These are phyloP conservation scores for Dissophora globulifera DNA, from an alignment of 192 early-diverging fungal species.

Conservation along the genomic window DNA sequence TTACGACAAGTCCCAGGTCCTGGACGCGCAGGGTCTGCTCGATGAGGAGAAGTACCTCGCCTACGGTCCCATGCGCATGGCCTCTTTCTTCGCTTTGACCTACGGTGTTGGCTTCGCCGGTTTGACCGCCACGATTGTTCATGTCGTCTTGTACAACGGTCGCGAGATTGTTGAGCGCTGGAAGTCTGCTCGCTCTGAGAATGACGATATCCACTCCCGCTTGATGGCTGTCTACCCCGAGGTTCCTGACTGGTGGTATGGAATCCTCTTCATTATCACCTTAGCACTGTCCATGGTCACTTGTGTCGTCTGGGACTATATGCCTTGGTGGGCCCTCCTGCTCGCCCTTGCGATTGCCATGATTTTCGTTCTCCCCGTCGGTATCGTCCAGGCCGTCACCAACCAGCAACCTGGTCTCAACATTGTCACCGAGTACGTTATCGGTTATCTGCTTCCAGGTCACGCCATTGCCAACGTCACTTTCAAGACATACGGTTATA, in stretches of 20 bases:
- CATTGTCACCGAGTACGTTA: conserved; percentile 65
- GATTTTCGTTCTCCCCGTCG: conserved; percentile 65
- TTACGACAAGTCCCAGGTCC: conserved; percentile 49
- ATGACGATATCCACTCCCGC: conserved; percentile 68
- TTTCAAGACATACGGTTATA: conserved; percentile 69
- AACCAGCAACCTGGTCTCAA: conserved; percentile 61
- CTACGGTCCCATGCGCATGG: conserved; percentile 51
- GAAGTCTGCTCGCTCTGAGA: conserved; percentile 12
- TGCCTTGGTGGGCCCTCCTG: conserved; percentile 61
- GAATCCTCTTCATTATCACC: conserved; percentile 45
- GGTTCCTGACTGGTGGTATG: conserved; percentile 66
- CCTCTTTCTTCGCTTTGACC: conserved; percentile 56
- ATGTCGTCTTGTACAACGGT: conserved; percentile 70
- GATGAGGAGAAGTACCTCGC: conserved; percentile 45
- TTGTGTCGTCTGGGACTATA: conserved; percentile 58
- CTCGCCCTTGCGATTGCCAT: conserved; percentile 55
- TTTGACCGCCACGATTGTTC: conserved; percentile 63
- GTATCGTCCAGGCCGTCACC: conserved; percentile 65
- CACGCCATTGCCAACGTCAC: conserved; percentile 60
- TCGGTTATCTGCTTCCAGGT: conserved; percentile 63
- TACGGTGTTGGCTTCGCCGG: conserved; percentile 65
- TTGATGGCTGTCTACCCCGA: conserved; percentile 72
- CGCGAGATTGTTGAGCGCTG: conserved; percentile 59
- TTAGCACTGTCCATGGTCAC: conserved; percentile 69
- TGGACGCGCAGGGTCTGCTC: conserved; percentile 49